Percentiles rank a stretch among this genome's conserved stretches.
Conservation (phyloP, 208 protist genomes). For the Trypanosoma lewisi region DNA sequence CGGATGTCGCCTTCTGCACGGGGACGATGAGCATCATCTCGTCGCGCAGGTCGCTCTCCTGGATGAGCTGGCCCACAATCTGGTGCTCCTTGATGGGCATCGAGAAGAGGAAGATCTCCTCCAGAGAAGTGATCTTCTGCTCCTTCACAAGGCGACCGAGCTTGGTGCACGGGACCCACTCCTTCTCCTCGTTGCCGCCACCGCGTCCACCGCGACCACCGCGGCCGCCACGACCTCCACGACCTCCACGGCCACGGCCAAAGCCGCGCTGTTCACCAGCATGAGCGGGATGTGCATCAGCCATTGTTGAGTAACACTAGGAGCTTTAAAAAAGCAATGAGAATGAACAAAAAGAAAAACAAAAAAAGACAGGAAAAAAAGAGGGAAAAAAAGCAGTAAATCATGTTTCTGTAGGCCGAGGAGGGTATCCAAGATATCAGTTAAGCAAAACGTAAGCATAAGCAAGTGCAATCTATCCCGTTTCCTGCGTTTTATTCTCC, state of each 20-base stretch:
- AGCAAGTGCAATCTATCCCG: no score
- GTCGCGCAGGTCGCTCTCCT: constrained; percentile 73
- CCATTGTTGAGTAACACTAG: constrained; percentile 40
- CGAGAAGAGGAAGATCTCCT: constrained; percentile 99
- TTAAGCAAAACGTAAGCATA: no score
- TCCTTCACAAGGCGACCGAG: constrained; percentile 97
- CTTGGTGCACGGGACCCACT: constrained; percentile 99
- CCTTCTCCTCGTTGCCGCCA: constrained; percentile 76
- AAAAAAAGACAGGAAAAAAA: constrained; percentile 19
- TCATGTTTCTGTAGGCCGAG: no score
- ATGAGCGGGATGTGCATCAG: constrained; percentile 62
- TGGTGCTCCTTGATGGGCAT: constrained; percentile 99
- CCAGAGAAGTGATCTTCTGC: constrained; percentile 96
- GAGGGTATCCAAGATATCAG: no score
- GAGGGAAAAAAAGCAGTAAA: constrained; percentile 3
- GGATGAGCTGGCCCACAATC: constrained; percentile 99
- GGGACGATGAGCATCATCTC: constrained; percentile 99
- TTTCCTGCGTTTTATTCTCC: no score
- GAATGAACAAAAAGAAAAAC: constrained; percentile 13
- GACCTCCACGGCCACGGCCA: constrained; percentile 42
- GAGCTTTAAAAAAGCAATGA: constrained; percentile 4
- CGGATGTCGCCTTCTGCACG: constrained; percentile 99
- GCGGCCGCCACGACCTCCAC: constrained; percentile 60
- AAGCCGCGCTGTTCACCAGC: constrained; percentile 59
- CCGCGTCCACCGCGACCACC: constrained; percentile 43